These are phyloP conservation scores for Xenoacremonium recifei DNA, from an alignment of 2,329 filamentous ascomycete genomes.

Conservation along the genomic window DNA sequence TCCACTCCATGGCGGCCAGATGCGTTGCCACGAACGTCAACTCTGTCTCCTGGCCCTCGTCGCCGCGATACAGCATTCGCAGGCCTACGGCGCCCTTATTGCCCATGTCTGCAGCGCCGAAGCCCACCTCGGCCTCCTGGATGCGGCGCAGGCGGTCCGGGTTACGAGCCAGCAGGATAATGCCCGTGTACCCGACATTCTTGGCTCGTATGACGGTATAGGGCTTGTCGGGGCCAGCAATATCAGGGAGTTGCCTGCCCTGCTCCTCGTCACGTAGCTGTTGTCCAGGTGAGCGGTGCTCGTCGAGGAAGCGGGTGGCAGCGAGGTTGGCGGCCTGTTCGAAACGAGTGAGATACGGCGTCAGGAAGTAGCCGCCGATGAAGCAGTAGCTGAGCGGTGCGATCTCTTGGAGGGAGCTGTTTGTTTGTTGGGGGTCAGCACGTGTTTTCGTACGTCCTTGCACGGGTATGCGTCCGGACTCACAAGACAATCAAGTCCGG, in stretches of 20 bases:
- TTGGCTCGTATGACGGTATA: slow-evolving; percentile 71
- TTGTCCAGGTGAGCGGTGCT: slow-evolving; percentile 12
- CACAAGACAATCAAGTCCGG: slow-evolving; percentile 59
- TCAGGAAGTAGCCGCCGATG: slow-evolving; percentile 77
- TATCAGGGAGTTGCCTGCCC: too few relatives aligned
- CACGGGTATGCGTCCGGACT: slow-evolving; percentile 26
- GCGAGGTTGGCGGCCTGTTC: slow-evolving; percentile 70
- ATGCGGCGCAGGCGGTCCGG: slow-evolving; percentile 60
- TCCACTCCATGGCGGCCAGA: slow-evolving; percentile 83
- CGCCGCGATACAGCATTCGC: slow-evolving; percentile 58
- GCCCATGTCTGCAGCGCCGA: slow-evolving; percentile 84
- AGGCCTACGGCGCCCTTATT: slow-evolving; percentile 93
- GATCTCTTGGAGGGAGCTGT: slow-evolving; percentile 85
- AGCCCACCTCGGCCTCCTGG: slow-evolving; percentile 79
- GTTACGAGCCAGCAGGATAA: slow-evolving; percentile 79
- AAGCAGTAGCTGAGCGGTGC: slow-evolving; percentile 83
- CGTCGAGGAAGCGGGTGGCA: slow-evolving; percentile 40
- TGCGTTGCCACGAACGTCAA: slow-evolving; percentile 88
- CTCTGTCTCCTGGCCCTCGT: slow-evolving; percentile 47
- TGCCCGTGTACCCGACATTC: slow-evolving; percentile 85
- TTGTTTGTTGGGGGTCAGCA: too few relatives aligned
- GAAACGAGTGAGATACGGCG: slow-evolving; percentile 72
- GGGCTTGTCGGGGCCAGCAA: slow-evolving; percentile 31
- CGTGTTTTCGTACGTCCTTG: not conserved
- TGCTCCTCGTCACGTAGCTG: slow-evolving; percentile 11